Evolutionary conservation across 1,284 basidiomycete species (phyloP).

Genomic region (Sanghuangporus sanghuang): DNA sequence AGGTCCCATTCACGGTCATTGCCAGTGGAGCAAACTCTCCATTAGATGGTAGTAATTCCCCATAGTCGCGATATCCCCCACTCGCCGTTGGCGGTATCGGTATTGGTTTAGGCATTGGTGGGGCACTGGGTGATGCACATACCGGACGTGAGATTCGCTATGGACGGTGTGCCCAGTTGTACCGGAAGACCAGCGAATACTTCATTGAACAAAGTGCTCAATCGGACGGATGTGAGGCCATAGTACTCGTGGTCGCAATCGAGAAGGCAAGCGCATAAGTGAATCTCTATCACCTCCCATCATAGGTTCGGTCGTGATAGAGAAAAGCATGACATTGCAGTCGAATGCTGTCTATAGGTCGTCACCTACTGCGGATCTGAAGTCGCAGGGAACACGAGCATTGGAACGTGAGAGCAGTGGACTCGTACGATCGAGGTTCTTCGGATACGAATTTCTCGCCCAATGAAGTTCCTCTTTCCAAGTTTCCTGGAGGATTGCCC

Average conservation of each 20-base stretch:
- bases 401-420: background rate
- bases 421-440: background rate
- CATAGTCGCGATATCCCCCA: background rate
- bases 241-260: conserved; percentile 1
- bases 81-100: conserved; percentile 1
- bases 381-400: background rate
- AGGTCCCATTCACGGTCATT: conserved; percentile 11
- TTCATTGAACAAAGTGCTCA: conserved; percentile 2
- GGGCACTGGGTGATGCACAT: conserved; percentile 3
- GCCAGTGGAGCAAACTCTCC: conserved; percentile 16
- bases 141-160: conserved; percentile 16
- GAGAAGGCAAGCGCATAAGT: conserved; percentile 13
- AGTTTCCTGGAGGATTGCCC: no score
- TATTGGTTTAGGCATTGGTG: conserved; percentile 6
- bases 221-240: background rate
- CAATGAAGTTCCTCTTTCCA: background rate
- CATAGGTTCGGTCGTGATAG: background rate
- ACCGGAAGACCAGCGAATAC: conserved; percentile 18
- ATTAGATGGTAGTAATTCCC: conserved; percentile 2
- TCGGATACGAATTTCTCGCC: background rate
- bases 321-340: background rate
- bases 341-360: background rate
- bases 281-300: conserved; percentile 12
- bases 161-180: conserved; percentile 11
- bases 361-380: background rate